Evolutionary conservation across 2,329 filamentous ascomycete genomes (phyloP).

Genomic region (Microascus cirrosus): DNA sequence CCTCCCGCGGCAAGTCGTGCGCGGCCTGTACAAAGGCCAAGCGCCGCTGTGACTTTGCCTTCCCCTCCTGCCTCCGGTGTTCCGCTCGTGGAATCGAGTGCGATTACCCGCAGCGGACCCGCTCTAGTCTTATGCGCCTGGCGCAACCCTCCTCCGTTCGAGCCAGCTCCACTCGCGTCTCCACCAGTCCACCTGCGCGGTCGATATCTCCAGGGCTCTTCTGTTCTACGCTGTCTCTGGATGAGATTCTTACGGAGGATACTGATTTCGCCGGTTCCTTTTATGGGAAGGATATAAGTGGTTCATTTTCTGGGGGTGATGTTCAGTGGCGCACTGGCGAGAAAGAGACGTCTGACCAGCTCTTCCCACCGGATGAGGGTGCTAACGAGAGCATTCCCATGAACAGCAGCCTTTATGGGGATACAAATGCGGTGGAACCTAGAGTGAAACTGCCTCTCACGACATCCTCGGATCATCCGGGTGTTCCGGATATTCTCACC

Average conservation of each 20-base stretch:
- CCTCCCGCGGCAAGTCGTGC: constrained; percentile 43
- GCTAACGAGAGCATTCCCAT: background rate
- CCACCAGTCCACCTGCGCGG: background rate
- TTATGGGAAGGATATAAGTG: background rate
- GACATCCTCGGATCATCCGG: constrained; percentile 8
- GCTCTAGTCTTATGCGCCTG: background rate
- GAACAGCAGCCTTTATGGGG: background rate
- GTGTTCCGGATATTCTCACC: constrained; percentile 14
- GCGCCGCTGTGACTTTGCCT: constrained; percentile 41
- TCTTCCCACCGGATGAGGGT: background rate
- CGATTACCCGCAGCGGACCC: constrained; percentile 24
- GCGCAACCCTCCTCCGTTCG: background rate
- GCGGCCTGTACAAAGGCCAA: constrained; percentile 44
- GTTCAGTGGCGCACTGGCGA: background rate
- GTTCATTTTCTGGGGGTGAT: background rate
- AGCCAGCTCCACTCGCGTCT: background rate
- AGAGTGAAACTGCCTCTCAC: background rate
- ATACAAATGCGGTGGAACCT: no score
- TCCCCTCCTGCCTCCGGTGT: constrained; percentile 43
- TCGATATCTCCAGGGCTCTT: background rate
- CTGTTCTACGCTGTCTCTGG: background rate
- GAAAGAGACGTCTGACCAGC: background rate
- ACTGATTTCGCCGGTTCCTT: background rate
- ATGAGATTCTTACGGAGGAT: background rate
- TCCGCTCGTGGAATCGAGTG: constrained; percentile 33